Percentiles rank a stretch among this genome's conserved stretches.
Conservation (phyloP, 108 stramenopile genomes). For the Bacterosira constricta region DNA sequence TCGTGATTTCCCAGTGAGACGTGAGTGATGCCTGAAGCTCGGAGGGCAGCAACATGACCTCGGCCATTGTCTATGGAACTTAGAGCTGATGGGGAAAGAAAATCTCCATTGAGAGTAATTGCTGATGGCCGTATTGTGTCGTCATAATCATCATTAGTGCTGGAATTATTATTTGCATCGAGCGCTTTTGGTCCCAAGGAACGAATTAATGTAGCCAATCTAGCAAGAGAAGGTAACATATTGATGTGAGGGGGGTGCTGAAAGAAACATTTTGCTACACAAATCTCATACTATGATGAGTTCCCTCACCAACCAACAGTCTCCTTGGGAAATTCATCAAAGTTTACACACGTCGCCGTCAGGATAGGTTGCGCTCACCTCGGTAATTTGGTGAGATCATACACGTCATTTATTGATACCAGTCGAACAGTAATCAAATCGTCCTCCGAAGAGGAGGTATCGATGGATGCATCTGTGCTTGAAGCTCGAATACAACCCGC, state of each 20-base stretch:
- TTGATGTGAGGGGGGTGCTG: too few relatives aligned
- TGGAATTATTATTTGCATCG: background rate
- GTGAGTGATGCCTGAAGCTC: conserved; percentile 64
- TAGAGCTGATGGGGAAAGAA: conserved; percentile 66
- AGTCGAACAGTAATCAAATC: conserved; percentile 28
- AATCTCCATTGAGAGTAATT: conserved; percentile 73
- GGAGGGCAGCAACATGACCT: conserved; percentile 64
- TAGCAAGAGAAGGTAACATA: background rate
- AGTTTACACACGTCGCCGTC: too few relatives aligned
- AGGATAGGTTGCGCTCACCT: too few relatives aligned
- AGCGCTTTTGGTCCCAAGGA: conserved; percentile 13
- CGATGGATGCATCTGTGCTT: too few relatives aligned
- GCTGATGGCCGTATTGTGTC: conserved; percentile 24
- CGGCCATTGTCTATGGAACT: conserved; percentile 71
- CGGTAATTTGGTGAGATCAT: conserved; percentile 54
- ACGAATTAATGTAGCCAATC: conserved; percentile 37
- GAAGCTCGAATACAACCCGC: too few relatives aligned
- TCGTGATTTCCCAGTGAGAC: conserved; percentile 85
- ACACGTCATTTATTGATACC: conserved; percentile 60
- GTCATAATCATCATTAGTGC: background rate
- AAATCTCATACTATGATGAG: too few relatives aligned
- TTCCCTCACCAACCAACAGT: too few relatives aligned
- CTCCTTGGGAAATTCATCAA: too few relatives aligned
- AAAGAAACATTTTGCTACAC: too few relatives aligned
- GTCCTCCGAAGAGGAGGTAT: too few relatives aligned